Evolutionary conservation across 805 yeast genomes (phyloP).

Genomic region (Wickerhamiella cacticola): DNA sequence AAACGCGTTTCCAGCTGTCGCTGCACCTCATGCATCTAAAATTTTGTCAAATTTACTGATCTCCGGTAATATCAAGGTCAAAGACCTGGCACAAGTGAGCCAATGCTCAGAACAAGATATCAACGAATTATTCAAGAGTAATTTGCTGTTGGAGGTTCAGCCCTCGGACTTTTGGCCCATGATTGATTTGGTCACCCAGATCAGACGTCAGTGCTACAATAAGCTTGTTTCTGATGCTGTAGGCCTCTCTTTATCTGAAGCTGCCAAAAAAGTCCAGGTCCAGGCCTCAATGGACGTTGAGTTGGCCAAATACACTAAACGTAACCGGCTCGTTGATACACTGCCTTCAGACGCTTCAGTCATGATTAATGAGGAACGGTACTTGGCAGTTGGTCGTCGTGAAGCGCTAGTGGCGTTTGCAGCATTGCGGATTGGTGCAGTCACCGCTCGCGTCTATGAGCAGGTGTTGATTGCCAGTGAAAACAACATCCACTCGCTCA

Average conservation of each 20-base stretch:
- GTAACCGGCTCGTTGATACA: neutral
- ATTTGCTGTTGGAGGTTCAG: conserved; percentile 41
- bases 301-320: neutral
- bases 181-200: conserved; percentile 19
- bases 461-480: conserved; percentile 49
- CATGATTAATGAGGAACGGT: conserved; percentile 53
- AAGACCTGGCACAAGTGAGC: conserved; percentile 12
- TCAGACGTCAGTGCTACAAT: conserved; percentile 14
- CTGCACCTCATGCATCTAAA: conserved; percentile 28
- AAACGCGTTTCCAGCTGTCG: conserved; percentile 18
- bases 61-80: conserved; percentile 45
- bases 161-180: conserved; percentile 28
- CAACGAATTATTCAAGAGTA: conserved; percentile 35
- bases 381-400: conserved; percentile 53
- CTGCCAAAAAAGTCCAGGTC: conserved; percentile 31
- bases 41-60: conserved; percentile 41
- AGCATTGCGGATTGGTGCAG: conserved; percentile 53
- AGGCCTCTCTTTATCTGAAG: conserved; percentile 48
- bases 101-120: conserved; percentile 22
- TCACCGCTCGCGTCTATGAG: conserved; percentile 54
- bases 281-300: conserved; percentile 15
- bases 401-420: conserved; percentile 51
- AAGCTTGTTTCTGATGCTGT: conserved; percentile 40
- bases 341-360: conserved; percentile 30
- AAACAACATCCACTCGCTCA: conserved; percentile 18